Conservation (phyloP, 192 early-diverging fungal genomes). For the Linnemannia schmuckeri region DNA sequence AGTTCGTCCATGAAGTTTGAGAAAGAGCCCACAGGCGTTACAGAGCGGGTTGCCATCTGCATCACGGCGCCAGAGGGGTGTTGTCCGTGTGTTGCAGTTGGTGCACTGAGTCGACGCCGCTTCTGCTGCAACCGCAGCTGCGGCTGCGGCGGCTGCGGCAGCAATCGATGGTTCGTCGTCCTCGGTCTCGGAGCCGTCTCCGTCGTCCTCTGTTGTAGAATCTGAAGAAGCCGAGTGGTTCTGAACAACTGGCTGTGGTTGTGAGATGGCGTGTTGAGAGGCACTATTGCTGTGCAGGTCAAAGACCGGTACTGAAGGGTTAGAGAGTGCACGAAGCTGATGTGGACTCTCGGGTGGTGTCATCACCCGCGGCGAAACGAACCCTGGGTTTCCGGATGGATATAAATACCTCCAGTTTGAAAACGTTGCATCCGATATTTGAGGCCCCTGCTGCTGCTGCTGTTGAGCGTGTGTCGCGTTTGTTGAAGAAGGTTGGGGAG, state of each 20-base stretch:
- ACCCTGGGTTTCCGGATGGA: background rate
- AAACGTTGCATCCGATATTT: background rate
- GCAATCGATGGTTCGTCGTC: constrained; percentile 10
- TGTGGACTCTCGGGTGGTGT: background rate
- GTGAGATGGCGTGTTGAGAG: background rate
- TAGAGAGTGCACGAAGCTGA: background rate
- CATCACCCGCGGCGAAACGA: background rate
- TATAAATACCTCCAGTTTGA: background rate
- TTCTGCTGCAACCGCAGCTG: constrained; percentile 11
- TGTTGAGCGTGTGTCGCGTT: background rate
- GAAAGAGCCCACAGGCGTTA: constrained; percentile 95
- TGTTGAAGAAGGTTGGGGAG: background rate
- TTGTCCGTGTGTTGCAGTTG: constrained; percentile 88
- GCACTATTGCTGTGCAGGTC: background rate
- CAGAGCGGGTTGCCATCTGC: constrained; percentile 87
- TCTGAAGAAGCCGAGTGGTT: background rate
- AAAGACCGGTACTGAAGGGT: background rate
- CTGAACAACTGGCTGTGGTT: background rate
- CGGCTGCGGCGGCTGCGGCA: background rate
- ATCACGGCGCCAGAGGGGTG: constrained; percentile 91
- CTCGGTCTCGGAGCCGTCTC: constrained; percentile 2
- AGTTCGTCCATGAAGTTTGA: constrained; percentile 87
- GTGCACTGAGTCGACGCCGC: constrained; percentile 61
- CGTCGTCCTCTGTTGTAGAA: background rate
- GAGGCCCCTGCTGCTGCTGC: background rate